Conservation (phyloP, 345 rosid species). For the Euphorbia peplus region DNA sequence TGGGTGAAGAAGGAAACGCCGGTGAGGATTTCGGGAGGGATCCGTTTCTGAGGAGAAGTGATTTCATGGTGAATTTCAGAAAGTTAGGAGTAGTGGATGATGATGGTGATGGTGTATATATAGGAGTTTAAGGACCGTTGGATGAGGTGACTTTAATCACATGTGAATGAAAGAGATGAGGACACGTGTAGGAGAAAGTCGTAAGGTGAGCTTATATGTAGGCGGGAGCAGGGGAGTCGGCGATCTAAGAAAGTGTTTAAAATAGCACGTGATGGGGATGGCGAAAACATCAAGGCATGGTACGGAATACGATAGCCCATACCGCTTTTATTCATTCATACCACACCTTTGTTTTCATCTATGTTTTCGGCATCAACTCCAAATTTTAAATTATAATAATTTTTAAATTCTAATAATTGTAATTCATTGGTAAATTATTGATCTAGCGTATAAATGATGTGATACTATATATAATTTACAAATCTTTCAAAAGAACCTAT, state of each 20-base stretch:
- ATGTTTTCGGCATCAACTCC: background rate
- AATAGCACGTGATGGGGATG: too few species aligned
- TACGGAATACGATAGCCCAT: background rate
- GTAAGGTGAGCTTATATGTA: slow-evolving; percentile 25
- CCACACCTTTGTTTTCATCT: background rate
- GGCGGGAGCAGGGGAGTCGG: slow-evolving; percentile 39
- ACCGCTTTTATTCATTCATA: background rate
- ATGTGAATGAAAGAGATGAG: slow-evolving; percentile 21
- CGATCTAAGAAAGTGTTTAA: background rate
- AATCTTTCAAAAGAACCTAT: too few species aligned
- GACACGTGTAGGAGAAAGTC: slow-evolving; percentile 39
- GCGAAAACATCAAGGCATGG: background rate
- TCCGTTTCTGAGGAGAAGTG: slow-evolving; percentile 50
- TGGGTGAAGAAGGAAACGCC: slow-evolving; percentile 31
- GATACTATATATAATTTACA: too few species aligned
- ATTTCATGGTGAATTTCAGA: slow-evolving; percentile 46
- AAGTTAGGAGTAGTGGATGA: background rate
- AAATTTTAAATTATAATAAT: background rate
- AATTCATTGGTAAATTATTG: too few species aligned
- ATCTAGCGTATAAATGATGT: too few species aligned
- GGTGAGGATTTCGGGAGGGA: slow-evolving; percentile 41
- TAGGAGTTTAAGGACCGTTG: slow-evolving; percentile 31
- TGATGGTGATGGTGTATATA: background rate
- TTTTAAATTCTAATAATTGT: too few species aligned
- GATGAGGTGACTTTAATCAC: slow-evolving; percentile 40